phyloP scores from a whole-genome alignment of 441 rosid species.

The Oxalis stricta region DNA sequence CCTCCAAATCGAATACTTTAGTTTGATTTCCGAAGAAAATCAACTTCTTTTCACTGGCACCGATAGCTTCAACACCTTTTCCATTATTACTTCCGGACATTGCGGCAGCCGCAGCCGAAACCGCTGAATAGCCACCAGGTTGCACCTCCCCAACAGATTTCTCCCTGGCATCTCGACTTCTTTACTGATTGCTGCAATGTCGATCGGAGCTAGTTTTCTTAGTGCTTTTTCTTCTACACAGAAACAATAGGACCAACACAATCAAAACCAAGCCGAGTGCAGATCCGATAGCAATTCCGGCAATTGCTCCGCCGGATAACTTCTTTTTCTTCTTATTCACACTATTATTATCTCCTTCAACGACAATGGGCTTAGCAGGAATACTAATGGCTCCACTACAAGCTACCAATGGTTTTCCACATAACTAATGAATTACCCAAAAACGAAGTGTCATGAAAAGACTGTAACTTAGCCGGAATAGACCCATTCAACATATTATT shows the following conservation, averaged over 20 bases:
- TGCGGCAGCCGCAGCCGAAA: constrained; percentile 50
- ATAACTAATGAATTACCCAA: constrained; percentile 57
- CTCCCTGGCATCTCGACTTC: constrained; percentile 29
- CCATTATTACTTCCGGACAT: constrained; percentile 30
- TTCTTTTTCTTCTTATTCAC: constrained; percentile 21
- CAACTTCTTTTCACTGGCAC: constrained; percentile 38
- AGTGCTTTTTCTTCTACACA: constrained; percentile 43
- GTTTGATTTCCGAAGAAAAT: constrained; percentile 61
- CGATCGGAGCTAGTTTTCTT: constrained; percentile 37
- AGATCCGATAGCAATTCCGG: constrained; percentile 87
- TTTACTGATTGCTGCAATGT: constrained; percentile 31
- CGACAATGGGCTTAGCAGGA: constrained; percentile 39
- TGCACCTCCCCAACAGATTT: constrained; percentile 33
- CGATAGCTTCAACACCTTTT: constrained; percentile 27
- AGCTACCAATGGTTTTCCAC: constrained; percentile 50
- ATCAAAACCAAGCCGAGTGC: constrained; percentile 45
- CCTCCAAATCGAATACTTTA: constrained; percentile 76
- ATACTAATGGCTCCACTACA: constrained; percentile 21
- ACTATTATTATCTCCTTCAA: constrained; percentile 7
- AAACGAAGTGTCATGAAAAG: constrained; percentile 37
- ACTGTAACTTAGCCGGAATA: constrained; percentile 33
- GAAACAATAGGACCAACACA: constrained; percentile 36
- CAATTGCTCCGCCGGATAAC: constrained; percentile 79
- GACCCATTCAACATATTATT: constrained; percentile 68
- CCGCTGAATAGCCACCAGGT: constrained; percentile 35